Percentiles rank a stretch among this genome's conserved stretches.
These are phyloP conservation scores for Aspergillus baeticus DNA, from an alignment of 495 filamentous ascomycete species.

Conservation along the genomic window DNA sequence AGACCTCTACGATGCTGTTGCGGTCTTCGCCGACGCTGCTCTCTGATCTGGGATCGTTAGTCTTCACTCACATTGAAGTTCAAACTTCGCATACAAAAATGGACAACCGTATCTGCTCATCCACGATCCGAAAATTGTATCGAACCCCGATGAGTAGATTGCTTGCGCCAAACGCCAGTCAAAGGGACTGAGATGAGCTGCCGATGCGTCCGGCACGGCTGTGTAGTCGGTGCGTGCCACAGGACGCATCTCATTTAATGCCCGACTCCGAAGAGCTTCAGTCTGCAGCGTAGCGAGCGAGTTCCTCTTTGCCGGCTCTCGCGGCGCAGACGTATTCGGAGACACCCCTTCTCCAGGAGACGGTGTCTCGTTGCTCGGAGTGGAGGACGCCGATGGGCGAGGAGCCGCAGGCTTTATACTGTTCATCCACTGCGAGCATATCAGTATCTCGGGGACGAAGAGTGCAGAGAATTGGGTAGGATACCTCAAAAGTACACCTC, in stretches of 20 bases:
- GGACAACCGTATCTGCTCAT: constrained; percentile 9
- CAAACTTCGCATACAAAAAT: constrained; percentile 5
- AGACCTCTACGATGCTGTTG: constrained; percentile 2
- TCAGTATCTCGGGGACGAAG: too few species aligned
- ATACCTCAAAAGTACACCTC: constrained; percentile 5
- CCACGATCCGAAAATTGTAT: constrained; percentile 5
- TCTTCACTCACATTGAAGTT: too few species aligned
- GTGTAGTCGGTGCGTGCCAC: too few species aligned
- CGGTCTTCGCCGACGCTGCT: background rate
- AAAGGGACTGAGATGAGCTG: background rate
- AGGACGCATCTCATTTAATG: background rate
- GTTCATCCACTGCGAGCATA: constrained; percentile 6
- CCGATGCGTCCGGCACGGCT: background rate
- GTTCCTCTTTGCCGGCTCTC: too few species aligned
- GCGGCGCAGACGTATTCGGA: background rate
- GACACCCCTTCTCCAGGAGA: background rate
- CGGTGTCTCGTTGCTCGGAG: background rate
- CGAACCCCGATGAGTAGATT: background rate
- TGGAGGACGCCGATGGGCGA: background rate
- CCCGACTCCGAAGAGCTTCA: too few species aligned
- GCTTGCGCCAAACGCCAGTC: background rate
- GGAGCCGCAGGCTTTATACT: background rate
- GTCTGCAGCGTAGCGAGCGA: too few species aligned
- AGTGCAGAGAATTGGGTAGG: too few species aligned
- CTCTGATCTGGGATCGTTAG: background rate